Evolutionary conservation across 1,284 basidiomycete genomes (phyloP).

Genomic region (Ceratorhiza oryzae-sativae): DNA sequence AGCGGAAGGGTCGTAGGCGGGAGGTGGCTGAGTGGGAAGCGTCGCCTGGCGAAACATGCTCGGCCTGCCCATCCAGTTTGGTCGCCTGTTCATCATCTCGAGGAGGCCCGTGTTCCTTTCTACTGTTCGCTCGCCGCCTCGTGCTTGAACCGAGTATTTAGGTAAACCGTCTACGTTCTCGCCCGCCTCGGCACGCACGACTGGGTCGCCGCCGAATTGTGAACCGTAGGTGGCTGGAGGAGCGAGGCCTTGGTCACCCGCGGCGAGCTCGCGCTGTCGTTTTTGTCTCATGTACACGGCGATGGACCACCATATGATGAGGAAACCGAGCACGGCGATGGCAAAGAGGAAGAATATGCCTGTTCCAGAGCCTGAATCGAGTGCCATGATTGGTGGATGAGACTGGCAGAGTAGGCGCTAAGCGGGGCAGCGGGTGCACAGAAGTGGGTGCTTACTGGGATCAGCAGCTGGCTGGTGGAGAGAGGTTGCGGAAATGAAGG

Average conservation of each 20-base stretch:
- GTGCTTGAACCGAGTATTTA: conserved; percentile 27
- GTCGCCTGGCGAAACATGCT: conserved; percentile 20
- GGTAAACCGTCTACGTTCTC: conserved; percentile 31
- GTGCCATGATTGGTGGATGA: background rate
- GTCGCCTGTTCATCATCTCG: background rate
- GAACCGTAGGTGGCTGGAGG: background rate
- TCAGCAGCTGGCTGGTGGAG: background rate
- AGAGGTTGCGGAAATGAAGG: background rate
- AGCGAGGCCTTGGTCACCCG: background rate
- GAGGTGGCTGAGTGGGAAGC: conserved; percentile 13
- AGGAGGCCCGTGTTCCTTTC: background rate
- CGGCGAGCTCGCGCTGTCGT: background rate
- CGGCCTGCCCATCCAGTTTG: conserved; percentile 12
- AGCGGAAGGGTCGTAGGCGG: conserved; percentile 33
- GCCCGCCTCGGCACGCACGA: conserved; percentile 21
- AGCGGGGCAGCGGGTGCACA: background rate
- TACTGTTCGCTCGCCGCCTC: conserved; percentile 17
- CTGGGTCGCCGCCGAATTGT: conserved; percentile 3
- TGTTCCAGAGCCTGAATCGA: background rate
- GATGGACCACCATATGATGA: conserved; percentile 15
- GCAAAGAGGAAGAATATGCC: conserved; percentile 28
- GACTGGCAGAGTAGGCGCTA: background rate
- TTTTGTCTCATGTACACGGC: conserved; percentile 17
- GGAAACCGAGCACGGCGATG: background rate
- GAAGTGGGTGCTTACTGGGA: background rate